phyloP scores from a whole-genome alignment of 2,329 filamentous ascomycete species.

The Fusarium veterinarium region DNA sequence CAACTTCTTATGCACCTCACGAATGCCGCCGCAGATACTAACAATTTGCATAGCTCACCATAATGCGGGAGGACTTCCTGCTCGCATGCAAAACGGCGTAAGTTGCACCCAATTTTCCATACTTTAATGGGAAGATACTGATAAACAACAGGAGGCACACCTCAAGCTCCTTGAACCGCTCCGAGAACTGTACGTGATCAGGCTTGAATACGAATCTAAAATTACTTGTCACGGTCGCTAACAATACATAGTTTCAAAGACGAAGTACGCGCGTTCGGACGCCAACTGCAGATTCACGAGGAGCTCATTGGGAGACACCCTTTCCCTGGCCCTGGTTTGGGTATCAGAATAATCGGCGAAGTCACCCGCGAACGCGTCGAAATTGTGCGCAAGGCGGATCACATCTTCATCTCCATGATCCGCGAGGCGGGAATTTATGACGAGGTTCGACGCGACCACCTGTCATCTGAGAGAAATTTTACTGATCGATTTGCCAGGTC shows the following conservation, averaged over 20 bases:
- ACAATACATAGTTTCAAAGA: slow-evolving; percentile 73
- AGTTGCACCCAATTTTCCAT: background rate
- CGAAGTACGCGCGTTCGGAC: slow-evolving; percentile 63
- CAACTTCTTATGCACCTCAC: background rate
- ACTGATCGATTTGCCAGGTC: slow-evolving; percentile 28
- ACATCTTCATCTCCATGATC: slow-evolving; percentile 81
- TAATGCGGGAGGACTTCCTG: background rate
- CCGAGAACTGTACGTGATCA: slow-evolving; percentile 61
- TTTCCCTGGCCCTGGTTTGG: slow-evolving; percentile 66
- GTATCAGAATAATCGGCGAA: slow-evolving; percentile 56
- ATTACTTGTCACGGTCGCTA: slow-evolving; percentile 11
- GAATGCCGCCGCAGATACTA: background rate
- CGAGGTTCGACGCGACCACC: slow-evolving; percentile 37
- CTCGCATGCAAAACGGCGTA: slow-evolving; percentile 41
- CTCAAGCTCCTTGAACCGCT: slow-evolving; percentile 39
- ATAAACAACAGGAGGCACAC: slow-evolving; percentile 36
- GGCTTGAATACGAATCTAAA: background rate
- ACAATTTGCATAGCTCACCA: background rate
- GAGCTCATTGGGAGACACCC: slow-evolving; percentile 65
- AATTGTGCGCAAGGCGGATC: slow-evolving; percentile 76
- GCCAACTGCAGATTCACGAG: slow-evolving; percentile 48
- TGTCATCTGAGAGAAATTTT: background rate
- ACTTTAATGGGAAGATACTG: background rate
- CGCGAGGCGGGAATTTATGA: slow-evolving; percentile 70
- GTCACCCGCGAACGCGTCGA: slow-evolving; percentile 80